Evolutionary conservation across 331 rosid species (phyloP), one percentile per base, ranked within the genome.

Genomic region (Telfairia occidentalis): DNA sequence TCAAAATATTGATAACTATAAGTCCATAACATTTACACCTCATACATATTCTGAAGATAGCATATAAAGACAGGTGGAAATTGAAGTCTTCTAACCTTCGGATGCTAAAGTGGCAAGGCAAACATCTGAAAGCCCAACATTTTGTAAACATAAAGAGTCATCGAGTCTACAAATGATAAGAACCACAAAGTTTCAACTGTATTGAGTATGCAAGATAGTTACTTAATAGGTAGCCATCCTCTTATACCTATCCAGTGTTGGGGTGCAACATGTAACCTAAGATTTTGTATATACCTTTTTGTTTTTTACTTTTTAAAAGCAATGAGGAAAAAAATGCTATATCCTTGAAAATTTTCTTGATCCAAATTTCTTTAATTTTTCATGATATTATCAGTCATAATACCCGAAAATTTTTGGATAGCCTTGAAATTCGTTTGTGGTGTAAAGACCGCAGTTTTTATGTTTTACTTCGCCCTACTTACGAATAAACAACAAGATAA

Each of bases 81-180:
- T 16, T 24, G 9, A 2, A 12, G 29, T 78, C 69, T 74, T 67
- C 89, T 76, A 54, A 93, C 98, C 96, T 89, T 86, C 86, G 54
- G 86, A 88, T 81, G 96, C 96, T 76, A 91, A 82, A 49, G 90
- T 83, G 24, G 96, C 97, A 30, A 94, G 89, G 65, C 92, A 86
- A 29, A 89, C 94, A 83, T 90, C 94, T 5, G 97, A 94, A 59
- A 91, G 81, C 78, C 98, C 97, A 40, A 89, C 87, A 77, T 77
- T 83, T 73, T 88, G 82, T 77, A 91, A 85, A 64, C 98, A 89
- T 78, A 87, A 45, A 9, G 92, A 86, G 65, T 93, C 95, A 72
- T 91, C 97, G 42, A 89, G 84, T 78, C 97, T 94, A 48, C 57
- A 48, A 82, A 63, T 58, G 71, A 75, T 81, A 82, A 85, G 87